Base-by-base conservation (phyloP, 2,329 filamentous ascomycete species). In the Chrysosporium keratinophilum region DNA sequence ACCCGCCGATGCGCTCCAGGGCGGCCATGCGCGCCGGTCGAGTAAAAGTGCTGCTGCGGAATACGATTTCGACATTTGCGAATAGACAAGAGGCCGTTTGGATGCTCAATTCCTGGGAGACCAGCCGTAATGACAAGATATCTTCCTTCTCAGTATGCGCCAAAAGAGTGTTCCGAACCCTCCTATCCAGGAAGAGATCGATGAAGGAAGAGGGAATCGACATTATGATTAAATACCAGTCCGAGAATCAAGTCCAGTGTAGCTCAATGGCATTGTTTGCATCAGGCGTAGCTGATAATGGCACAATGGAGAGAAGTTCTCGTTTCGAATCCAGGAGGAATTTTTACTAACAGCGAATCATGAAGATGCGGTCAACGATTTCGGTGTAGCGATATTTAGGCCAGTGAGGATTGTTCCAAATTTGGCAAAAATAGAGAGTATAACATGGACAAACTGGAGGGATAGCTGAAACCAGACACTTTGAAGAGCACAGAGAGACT, bases 1-100 rank as follows among this genome's bases (percentile, higher is more conserved):
- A 81, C 60, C 83, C 82, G 54, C 88, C 89, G 62, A 95, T 83
- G 57, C 86, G 78, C 56, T 82, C 79, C 54, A 95, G 76, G 20
- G 88, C 87, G 56, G 85, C 81, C 60, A 93, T 76, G 49, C 85
- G 80, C 58, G 81, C 78, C 34, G 83, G 80, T 62, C 83, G 84
- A 50, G 86, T 89, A 66, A 95, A 90, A 55, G 84, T 84, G 63
- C 78, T 85, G 49, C 87, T 71, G 42, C 65, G 62, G 52, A 78
- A 75, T n/a, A 69, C 66, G 50, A 77, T 67, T 5, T 69, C 62
- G 17, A 76, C 64, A 52, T 74, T 69, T 54, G 67, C 63, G 58
- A 78, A 77, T 17, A 77, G 59, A 2, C 58, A 49, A 12, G 66
- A 65, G 35, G 66, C 67, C 47, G 68, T 60, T 19, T 63, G 59